These are phyloP conservation scores for Amphichorda felina DNA, from an alignment of 2,329 filamentous ascomycete species.

Conservation along the genomic window DNA sequence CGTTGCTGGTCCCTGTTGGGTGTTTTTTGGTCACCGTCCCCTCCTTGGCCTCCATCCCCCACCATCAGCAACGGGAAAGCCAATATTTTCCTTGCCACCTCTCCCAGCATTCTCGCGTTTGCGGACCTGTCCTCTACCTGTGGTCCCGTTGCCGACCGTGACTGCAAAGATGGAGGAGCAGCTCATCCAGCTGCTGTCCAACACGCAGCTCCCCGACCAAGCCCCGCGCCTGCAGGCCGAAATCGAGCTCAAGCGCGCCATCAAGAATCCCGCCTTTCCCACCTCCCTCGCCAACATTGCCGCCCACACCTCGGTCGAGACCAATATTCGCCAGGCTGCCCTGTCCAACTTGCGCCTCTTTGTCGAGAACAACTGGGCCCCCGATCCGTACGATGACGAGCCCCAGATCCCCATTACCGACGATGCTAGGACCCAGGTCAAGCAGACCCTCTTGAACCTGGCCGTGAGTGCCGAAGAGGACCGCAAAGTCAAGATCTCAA, in stretches of 20 bases:
- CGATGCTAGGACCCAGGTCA: constrained; percentile 60
- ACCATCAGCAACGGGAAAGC: not conserved
- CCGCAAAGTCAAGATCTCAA: constrained; percentile 78
- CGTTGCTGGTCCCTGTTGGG: too few relatives aligned
- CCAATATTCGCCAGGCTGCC: constrained; percentile 71
- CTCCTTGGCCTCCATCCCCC: not conserved
- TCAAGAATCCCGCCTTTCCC: constrained; percentile 61
- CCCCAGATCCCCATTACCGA: constrained; percentile 57
- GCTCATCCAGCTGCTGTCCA: constrained; percentile 76
- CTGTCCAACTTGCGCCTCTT: constrained; percentile 72
- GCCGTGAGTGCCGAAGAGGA: constrained; percentile 63
- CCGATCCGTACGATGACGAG: constrained; percentile 56
- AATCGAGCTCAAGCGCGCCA: constrained; percentile 62
- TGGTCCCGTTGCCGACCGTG: not conserved
- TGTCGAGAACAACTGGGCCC: constrained; percentile 75
- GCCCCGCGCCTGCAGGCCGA: constrained; percentile 77
- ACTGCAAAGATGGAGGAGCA: constrained; percentile 68
- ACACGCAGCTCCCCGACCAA: constrained; percentile 70
- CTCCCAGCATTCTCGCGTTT: not conserved
- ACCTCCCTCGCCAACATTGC: constrained; percentile 71
- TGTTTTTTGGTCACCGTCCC: too few relatives aligned
- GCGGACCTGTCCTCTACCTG: not conserved
- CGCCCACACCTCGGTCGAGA: constrained; percentile 59
- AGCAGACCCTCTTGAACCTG: constrained; percentile 64
- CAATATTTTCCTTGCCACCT: not conserved